Base-by-base conservation (phyloP, 1,284 basidiomycete species). In the Moesziomyces aphidis region DNA sequence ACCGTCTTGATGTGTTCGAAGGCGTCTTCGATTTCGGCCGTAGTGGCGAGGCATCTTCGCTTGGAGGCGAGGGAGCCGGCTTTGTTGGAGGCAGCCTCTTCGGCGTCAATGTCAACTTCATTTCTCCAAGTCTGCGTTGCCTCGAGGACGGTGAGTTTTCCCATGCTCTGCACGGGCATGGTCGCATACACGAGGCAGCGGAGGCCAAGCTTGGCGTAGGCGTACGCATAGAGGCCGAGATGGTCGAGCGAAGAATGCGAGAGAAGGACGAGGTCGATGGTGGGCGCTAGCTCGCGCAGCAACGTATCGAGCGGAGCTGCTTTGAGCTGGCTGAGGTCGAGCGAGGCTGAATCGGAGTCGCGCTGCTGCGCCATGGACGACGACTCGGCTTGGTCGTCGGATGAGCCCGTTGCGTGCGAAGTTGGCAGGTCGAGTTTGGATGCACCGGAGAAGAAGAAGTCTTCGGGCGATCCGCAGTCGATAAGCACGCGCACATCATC, bases 161-260 rank as follows among this genome's bases (percentile, higher is more conserved):
- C 96, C 92, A 96, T 97, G 60, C 95, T 94, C 76, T 97, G 94
- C 0, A 97, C 94, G 23, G 97, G 96, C 50, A 99, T 89, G 0
- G 96, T 97, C 0, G 93, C 92, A 85, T 98, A 99, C n/a, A 94
- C 91, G 10, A 94, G 94, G 46, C 95, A 95, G 55, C 89, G 91
- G 44, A 99, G 88, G 21, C 91, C 92, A 90, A 94, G 95, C 79
- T 90, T 89, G 6, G 95, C 89, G 78, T 93, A 89, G 1, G 95
- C 95, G 84, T 94, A 97, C 7, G 95, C 90, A 83, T 94, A 97
- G 21, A 99, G 87, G 8, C 95, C 96, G 21, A 93, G 89, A 82
- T 97, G 94, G 4, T 89, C 88, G 10, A 97, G 88, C 71, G 96
- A 93, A 1, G 95, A 95, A 87, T 99, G 95, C 0, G 95, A 97